A percentile compares a stretch with the other conserved stretches of the same genome.
These are phyloP conservation scores for Penicillium macrosclerotiorum DNA, from an alignment of 495 filamentous ascomycete genomes.

Conservation along the genomic window DNA sequence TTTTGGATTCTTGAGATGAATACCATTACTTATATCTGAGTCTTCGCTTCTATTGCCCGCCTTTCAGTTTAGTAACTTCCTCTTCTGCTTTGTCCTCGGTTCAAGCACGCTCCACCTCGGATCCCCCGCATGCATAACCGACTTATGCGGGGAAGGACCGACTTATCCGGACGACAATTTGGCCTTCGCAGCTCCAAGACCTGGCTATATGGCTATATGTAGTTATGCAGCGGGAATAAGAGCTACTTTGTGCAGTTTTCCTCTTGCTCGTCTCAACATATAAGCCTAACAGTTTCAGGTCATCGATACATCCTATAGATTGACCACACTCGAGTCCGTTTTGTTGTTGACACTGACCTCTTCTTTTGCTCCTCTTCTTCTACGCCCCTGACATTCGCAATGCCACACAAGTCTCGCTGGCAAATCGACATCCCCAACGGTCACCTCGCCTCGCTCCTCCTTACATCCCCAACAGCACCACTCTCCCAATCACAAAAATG, in stretches of 20 bases:
- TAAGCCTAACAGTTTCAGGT: too few relatives aligned
- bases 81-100: too few relatives aligned
- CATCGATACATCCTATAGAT: not conserved
- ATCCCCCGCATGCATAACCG: conserved; percentile 28
- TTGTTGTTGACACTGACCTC: too few relatives aligned
- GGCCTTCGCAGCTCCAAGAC: not conserved
- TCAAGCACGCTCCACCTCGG: conserved; percentile 3
- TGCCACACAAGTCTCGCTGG: conserved; percentile 55
- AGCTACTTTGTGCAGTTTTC: too few relatives aligned
- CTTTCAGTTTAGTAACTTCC: too few relatives aligned
- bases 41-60: too few relatives aligned
- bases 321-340: too few relatives aligned
- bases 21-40: too few relatives aligned
- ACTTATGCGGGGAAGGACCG: conserved; percentile 29
- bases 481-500: conserved; percentile 42
- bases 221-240: too few relatives aligned
- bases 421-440: conserved; percentile 44
- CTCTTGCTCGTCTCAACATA: too few relatives aligned
- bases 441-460: conserved; percentile 50
- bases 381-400: conserved; percentile 22
- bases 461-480: conserved; percentile 44
- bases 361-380: not conserved
- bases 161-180: too few relatives aligned
- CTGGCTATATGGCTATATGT: conserved; percentile 7
- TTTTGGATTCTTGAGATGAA: too few relatives aligned